Base-by-base conservation (phyloP, 2,329 filamentous ascomycete genomes). In the Aspergillus pseudonomiae region DNA sequence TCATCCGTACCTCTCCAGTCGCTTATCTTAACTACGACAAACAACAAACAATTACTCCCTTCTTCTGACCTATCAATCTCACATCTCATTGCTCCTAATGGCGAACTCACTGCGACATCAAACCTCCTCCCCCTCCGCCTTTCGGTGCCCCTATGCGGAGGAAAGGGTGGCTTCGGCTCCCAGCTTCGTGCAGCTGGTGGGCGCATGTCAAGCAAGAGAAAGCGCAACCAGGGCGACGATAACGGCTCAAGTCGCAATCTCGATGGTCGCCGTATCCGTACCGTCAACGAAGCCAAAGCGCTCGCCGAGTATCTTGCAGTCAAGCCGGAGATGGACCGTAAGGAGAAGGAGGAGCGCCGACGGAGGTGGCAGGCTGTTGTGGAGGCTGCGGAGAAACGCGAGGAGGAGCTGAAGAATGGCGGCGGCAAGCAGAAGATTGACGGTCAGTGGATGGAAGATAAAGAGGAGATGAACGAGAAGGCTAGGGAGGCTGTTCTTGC, bases 131-230 rank as follows among this genome's bases (percentile, higher is more conserved):
- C 93, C 0, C 85, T 99, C 4, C 92, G 93, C 60, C 87, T 99
- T 34, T 90, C 89, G 7, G 83, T 90, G 1, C 91, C 91, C 6
- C 81, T 97, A 45, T 91, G 90, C 70, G 95, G 96, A 81, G 96
- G 96, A 75, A 99, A 99, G 77, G 95, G 95, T 78, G 95, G 95
- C 73, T 99, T 99, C 76, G 95, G 95, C 60, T 98, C 94, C 1
- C 96, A 99, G 78, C 88, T 99, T 43, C 92, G 96, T 74, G 95
- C 96, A 0, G 95, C 95, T 3, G 95, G 96, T 75, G 95, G 96
- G 46, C 94, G 96, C 81, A 99, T 99, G 95, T 96, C 93, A 2
- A 94, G 92, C n/a, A 88, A 89, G 70, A 96, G 96, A 82, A 95
- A 94, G 84, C 90, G 90, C 73, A 90, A 90, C 61, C 88, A 91